Base-by-base conservation (phyloP, 352 stramenopile genomes). In the Phytopythium mirpurense region DNA sequence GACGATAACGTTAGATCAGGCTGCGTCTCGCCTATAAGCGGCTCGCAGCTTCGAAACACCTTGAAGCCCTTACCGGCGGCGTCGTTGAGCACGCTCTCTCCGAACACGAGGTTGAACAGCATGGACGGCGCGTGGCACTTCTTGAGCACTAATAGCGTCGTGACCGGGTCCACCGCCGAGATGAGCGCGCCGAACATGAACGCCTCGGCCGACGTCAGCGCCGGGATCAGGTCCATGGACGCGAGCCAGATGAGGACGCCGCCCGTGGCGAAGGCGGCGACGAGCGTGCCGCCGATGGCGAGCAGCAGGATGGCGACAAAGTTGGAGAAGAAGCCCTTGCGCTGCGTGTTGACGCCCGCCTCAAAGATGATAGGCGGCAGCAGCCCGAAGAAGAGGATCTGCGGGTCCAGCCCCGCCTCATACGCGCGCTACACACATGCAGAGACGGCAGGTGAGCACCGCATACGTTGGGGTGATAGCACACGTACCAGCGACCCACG, bases 31-130 rank as follows among this genome's bases (percentile, higher is more conserved):
- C n/a, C n/a, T n/a, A n/a, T n/a, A n/a, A n/a, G n/a, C n/a, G n/a
- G n/a, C n/a, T n/a, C n/a, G n/a, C n/a, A n/a, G n/a, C n/a, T n/a
- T n/a, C n/a, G n/a, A n/a, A n/a, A n/a, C n/a, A n/a, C n/a, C n/a
- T n/a, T n/a, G n/a, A n/a, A n/a, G n/a, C n/a, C n/a, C 44, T 21
- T 9, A 51, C 60, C 44, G 9, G 44, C 44, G 5, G 82, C 82
- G 56, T 95, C 84, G 60, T 95, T 96, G 21, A 96, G 65, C 19
- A 91, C 79, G 26, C 65, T 86, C 67, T 96, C 87, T 27, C 87
- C 87, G 66, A 95, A 96, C 8, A 94, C 77, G 15, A 96, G 67
- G 58, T 93, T 94, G 65, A 95, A 94, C 16, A 96, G 62, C 36
- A 77, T 67, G 26, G 83, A 65, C 21, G 67, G 65, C 24, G 67